Evolutionary conservation across 2,329 filamentous ascomycete species (phyloP).

Genomic region (Huntiella decipiens): DNA sequence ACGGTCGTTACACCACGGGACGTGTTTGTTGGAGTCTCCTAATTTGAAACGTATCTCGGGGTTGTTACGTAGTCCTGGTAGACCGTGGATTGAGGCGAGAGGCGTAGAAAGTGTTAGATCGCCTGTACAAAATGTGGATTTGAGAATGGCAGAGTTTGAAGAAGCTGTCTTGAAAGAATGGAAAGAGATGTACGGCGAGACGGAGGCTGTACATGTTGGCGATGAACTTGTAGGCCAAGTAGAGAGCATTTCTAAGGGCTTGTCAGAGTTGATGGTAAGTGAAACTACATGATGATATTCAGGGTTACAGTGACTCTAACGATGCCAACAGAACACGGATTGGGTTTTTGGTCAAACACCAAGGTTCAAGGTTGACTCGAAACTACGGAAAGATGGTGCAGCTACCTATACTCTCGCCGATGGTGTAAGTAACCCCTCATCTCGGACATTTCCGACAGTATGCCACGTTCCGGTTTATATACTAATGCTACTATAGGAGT

Average conservation of each 20-base stretch:
- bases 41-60: constrained; percentile 50
- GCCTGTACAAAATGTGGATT: constrained; percentile 57
- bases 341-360: constrained; percentile 83
- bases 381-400: constrained; percentile 37
- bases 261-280: constrained; percentile 38
- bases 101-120: constrained; percentile 87
- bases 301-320: constrained; percentile 11
- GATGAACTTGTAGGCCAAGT: constrained; percentile 26
- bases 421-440: constrained; percentile 20
- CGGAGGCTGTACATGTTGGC: constrained; percentile 29
- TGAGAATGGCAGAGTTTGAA: constrained; percentile 48
- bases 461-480: neutral
- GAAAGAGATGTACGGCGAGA: constrained; percentile 36
- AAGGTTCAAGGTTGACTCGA: constrained; percentile 52
- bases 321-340: constrained; percentile 31
- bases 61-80: constrained; percentile 61
- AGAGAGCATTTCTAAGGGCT: constrained; percentile 35
- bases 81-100: constrained; percentile 55
- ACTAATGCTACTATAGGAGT: constrained; percentile 10
- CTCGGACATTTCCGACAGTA: neutral
- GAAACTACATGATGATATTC: neutral
- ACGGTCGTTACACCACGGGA: constrained; percentile 80
- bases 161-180: constrained; percentile 7
- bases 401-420: constrained; percentile 31
- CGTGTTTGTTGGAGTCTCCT: constrained; percentile 61